Percentiles rank a stretch among this genome's conserved stretches.
Conservation (phyloP, 345 rosid genomes). For the Zanthoxylum bungeanum region DNA sequence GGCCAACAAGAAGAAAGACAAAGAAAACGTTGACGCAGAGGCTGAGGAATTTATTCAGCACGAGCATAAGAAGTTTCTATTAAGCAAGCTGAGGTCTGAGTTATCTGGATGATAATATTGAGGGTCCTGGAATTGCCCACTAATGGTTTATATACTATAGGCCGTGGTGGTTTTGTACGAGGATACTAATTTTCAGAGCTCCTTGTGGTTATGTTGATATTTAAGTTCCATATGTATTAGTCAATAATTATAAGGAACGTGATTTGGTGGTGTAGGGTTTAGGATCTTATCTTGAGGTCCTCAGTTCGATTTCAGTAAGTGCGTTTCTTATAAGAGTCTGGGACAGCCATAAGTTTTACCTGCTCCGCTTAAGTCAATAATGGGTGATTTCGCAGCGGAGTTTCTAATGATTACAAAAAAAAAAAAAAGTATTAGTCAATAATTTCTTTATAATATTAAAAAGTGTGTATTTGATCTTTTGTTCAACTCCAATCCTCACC, state of each 20-base stretch:
- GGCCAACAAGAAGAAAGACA: not conserved
- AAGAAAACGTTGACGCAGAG: constrained; percentile 45
- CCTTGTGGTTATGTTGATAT: not conserved
- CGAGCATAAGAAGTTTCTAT: constrained; percentile 43
- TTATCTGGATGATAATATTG: not conserved
- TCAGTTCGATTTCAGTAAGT: too few relatives aligned
- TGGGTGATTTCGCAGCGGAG: too few relatives aligned
- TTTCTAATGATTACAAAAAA: too few relatives aligned
- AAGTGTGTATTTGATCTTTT: not conserved
- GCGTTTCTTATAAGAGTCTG: too few relatives aligned
- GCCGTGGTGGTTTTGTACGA: not conserved
- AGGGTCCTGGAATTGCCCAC: not conserved
- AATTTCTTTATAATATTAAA: not conserved
- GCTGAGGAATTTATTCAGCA: constrained; percentile 62
- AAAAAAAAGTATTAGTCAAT: not conserved
- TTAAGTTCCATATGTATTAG: not conserved
- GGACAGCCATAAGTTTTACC: too few relatives aligned
- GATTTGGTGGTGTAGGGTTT: too few relatives aligned
- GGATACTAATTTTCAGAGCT: not conserved
- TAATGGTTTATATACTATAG: not conserved
- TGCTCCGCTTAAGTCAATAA: too few relatives aligned
- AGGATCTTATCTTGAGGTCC: too few relatives aligned
- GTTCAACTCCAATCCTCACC: not conserved
- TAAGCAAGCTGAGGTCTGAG: not conserved
- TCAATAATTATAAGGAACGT: too few relatives aligned